Evolutionary conservation across 2,329 filamentous ascomycete genomes (phyloP).

Genomic region (Thermomyces lanuginosus): DNA sequence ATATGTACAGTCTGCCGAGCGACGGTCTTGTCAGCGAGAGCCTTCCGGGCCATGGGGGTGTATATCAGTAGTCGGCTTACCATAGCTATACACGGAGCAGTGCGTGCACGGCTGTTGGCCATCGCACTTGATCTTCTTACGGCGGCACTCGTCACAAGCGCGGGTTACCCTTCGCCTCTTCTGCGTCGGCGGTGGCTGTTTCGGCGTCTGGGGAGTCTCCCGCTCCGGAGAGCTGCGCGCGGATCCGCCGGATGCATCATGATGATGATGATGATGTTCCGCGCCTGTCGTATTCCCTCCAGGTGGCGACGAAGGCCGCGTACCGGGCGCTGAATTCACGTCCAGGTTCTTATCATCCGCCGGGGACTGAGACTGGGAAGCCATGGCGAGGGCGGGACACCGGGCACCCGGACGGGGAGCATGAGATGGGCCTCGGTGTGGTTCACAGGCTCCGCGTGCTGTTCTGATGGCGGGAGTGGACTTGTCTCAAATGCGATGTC

Average conservation of each 20-base stretch:
- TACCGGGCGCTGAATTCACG: too few relatives aligned
- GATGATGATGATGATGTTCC: constrained; percentile 5
- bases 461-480: too few relatives aligned
- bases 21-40: not conserved
- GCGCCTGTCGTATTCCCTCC: constrained; percentile 3
- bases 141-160: constrained; percentile 66
- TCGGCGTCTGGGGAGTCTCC: constrained; percentile 8
- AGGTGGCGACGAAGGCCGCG: too few relatives aligned
- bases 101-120: constrained; percentile 83
- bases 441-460: too few relatives aligned
- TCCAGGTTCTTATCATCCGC: constrained; percentile 1
- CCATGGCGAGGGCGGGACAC: constrained; percentile 1
- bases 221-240: constrained; percentile 7
- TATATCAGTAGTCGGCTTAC: constrained; percentile 35
- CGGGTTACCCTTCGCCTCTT: constrained; percentile 64
- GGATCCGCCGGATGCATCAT: constrained; percentile 5
- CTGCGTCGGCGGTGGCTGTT: constrained; percentile 41
- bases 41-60: not conserved
- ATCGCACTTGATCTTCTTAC: constrained; percentile 79
- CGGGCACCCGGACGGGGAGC: not conserved
- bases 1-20: constrained; percentile 65
- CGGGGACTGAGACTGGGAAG: constrained; percentile 3
- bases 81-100: constrained; percentile 96
- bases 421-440: not conserved
- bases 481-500: too few relatives aligned